Percentiles rank a stretch among this genome's conserved stretches.
phyloP scores from a whole-genome alignment of 2,329 filamentous ascomycete species.

The Aspergillus oerlinghausenensis region DNA sequence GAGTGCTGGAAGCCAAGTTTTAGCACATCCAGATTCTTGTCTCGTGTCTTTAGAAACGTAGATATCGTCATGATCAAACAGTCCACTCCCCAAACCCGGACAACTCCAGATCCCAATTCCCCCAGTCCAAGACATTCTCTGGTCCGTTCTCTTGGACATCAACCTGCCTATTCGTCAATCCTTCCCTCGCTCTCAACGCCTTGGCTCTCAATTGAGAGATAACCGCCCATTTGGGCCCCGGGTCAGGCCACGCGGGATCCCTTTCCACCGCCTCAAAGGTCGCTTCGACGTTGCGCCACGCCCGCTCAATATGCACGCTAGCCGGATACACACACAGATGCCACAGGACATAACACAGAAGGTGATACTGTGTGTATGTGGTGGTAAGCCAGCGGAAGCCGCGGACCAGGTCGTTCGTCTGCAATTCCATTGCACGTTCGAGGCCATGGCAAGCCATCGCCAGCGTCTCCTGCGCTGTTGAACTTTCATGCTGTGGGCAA shows the following conservation, averaged over 20 bases:
- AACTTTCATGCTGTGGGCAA: neutral
- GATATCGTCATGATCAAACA: neutral
- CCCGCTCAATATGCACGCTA: slow-evolving; percentile 26
- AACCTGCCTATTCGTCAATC: neutral
- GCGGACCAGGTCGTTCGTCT: slow-evolving; percentile 36
- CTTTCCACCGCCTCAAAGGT: slow-evolving; percentile 15
- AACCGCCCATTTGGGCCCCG: slow-evolving; percentile 21
- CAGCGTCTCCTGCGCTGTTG: slow-evolving; percentile 29
- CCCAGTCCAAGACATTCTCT: slow-evolving; percentile 8
- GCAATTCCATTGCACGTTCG: slow-evolving; percentile 26
- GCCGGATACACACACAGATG: slow-evolving; percentile 39
- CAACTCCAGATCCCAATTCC: slow-evolving; percentile 16
- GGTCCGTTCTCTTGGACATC: neutral
- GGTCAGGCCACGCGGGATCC: slow-evolving; percentile 16
- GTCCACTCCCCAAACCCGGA: slow-evolving; percentile 19
- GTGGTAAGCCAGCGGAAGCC: slow-evolving; percentile 37
- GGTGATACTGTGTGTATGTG: slow-evolving; percentile 43
- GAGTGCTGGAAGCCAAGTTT: slow-evolving; percentile 7
- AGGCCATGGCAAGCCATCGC: slow-evolving; percentile 31
- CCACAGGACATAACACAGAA: slow-evolving; percentile 43
- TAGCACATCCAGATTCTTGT: slow-evolving; percentile 4
- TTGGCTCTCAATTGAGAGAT: slow-evolving; percentile 15
- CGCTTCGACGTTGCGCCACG: slow-evolving; percentile 23
- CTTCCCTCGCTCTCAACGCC: slow-evolving; percentile 11
- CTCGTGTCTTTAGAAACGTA: neutral